phyloP scores from a whole-genome alignment of 139 green algal species.

The Mesotaenium endlicherianum region DNA sequence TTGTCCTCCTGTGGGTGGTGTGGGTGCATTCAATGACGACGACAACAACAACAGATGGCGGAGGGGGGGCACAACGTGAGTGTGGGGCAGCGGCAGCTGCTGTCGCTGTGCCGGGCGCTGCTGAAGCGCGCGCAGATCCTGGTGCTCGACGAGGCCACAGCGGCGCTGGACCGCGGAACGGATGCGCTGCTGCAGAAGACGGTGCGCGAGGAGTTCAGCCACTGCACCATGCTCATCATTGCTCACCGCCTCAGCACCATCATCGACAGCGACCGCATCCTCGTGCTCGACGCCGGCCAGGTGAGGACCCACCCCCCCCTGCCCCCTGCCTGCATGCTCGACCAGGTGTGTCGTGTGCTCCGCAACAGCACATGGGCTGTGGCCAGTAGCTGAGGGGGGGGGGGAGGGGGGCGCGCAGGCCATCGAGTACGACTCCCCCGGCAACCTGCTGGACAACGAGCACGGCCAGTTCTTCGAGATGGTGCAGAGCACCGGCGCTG shows the following conservation, averaged over 20 bases:
- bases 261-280: conserved; percentile 50
- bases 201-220: conserved; percentile 74
- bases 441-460: conserved; percentile 25
- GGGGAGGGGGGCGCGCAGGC: conserved; percentile 1
- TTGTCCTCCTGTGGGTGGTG: too few species aligned
- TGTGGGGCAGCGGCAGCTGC: conserved; percentile 84
- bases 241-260: conserved; percentile 52
- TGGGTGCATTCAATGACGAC: too few species aligned
- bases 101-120: conserved; percentile 85
- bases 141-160: conserved; percentile 89
- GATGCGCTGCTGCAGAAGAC: conserved; percentile 73
- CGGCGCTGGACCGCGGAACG: conserved; percentile 81
- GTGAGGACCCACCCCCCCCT: too few species aligned
- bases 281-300: conserved; percentile 49
- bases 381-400: too few species aligned
- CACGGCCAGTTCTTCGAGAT: conserved; percentile 3
- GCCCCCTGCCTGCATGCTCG: too few species aligned
- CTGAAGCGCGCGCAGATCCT: conserved; percentile 66
- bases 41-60: too few species aligned
- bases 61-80: conserved; percentile 79
- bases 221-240: conserved; percentile 69
- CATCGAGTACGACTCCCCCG: conserved; percentile 37
- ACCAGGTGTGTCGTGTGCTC: too few species aligned
- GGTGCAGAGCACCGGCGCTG: conserved; percentile 33
- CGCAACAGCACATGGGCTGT: too few species aligned